Percentiles rank a stretch among this genome's conserved stretches.
Conservation (phyloP, 169 alveolate species). For the Theileria parva region DNA sequence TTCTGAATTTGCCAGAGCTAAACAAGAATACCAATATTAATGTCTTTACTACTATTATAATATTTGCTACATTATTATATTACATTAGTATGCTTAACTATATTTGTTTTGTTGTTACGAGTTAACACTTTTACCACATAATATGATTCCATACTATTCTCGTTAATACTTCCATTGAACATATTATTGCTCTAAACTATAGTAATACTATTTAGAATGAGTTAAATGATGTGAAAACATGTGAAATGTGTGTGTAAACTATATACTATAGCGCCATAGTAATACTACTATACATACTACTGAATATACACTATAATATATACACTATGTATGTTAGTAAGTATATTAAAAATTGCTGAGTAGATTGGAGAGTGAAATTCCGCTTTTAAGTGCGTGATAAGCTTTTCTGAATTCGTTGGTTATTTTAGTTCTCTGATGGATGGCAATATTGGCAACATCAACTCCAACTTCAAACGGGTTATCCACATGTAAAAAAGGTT, state of each 20-base stretch:
- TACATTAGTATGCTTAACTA: background rate
- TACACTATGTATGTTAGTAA: slow-evolving; percentile 15
- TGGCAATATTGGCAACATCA: slow-evolving; percentile 75
- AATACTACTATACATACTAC: background rate
- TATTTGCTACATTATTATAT: too few species aligned
- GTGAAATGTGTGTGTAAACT: background rate
- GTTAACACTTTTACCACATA: background rate
- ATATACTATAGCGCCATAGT: background rate
- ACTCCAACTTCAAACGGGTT: slow-evolving; percentile 80
- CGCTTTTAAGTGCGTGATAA: slow-evolving; percentile 27
- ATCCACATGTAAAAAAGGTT: slow-evolving; percentile 69
- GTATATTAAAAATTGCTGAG: slow-evolving; percentile 17
- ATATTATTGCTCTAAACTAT: too few species aligned
- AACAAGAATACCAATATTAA: background rate
- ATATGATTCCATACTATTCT: background rate
- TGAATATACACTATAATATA: background rate
- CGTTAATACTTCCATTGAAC: too few species aligned
- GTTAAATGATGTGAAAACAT: too few species aligned
- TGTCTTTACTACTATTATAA: too few species aligned
- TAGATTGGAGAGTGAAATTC: slow-evolving; percentile 1
- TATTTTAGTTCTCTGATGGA: slow-evolving; percentile 46
- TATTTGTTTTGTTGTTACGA: background rate
- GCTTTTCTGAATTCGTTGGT: slow-evolving; percentile 48
- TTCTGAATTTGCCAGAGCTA: background rate
- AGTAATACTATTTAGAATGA: too few species aligned